Conservation (phyloP, 108 stramenopile genomes). For the Cyclotella choctawhatcheeana region DNA sequence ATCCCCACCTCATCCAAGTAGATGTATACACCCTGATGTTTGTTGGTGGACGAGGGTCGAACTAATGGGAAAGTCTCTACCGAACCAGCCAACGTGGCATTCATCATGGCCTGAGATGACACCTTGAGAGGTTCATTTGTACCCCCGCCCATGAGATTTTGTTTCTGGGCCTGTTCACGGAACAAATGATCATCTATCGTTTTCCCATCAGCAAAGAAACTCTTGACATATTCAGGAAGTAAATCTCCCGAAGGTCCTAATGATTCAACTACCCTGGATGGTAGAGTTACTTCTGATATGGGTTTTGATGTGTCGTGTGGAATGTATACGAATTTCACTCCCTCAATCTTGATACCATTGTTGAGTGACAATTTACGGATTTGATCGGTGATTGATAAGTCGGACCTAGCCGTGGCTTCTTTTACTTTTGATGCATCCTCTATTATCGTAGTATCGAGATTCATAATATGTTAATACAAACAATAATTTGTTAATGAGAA, state of each 20-base stretch:
- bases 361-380: conserved; percentile 14
- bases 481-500: not conserved
- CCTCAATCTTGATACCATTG: conserved; percentile 19
- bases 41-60: conserved; percentile 69
- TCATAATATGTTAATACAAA: not conserved
- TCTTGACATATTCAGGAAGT: conserved; percentile 59
- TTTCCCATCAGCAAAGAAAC: conserved; percentile 65
- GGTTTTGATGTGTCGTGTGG: conserved; percentile 75
- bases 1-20: conserved; percentile 89
- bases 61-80: conserved; percentile 85
- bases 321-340: conserved; percentile 60
- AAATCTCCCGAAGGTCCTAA: conserved; percentile 56
- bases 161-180: conserved; percentile 63
- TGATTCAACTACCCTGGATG: conserved; percentile 10
- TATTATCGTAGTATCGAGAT: not conserved
- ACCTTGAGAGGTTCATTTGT: conserved; percentile 20
- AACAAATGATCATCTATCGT: conserved; percentile 66
- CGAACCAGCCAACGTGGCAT: conserved; percentile 65
- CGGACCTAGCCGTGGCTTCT: not conserved
- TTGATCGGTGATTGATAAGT: conserved; percentile 10
- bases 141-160: conserved; percentile 54
- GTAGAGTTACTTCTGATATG: conserved; percentile 52
- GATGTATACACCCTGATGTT: conserved; percentile 66
- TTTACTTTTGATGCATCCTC: not conserved
- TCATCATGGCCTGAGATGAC: conserved; percentile 20